Percentiles rank a stretch among this genome's conserved stretches.
These are phyloP conservation scores for Clonostachys sp. DNA, from an alignment of 2,329 filamentous ascomycete genomes.

Conservation along the genomic window DNA sequence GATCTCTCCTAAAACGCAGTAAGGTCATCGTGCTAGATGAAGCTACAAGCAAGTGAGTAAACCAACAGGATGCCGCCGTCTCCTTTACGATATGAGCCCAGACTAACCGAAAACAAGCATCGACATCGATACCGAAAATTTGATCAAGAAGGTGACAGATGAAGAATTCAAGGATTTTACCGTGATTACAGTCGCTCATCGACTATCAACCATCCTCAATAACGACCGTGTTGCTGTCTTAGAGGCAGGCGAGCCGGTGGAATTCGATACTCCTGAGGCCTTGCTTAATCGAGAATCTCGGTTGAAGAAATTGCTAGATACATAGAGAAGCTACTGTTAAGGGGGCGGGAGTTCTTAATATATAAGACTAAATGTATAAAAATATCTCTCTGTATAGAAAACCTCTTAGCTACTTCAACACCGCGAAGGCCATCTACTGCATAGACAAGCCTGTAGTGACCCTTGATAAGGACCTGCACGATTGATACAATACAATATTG, in stretches of 20 bases:
- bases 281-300: neutral
- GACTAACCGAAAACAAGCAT: slow-evolving; percentile 1
- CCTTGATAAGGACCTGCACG: too few species aligned
- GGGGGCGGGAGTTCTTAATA: too few species aligned
- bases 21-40: slow-evolving; percentile 35
- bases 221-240: slow-evolving; percentile 7
- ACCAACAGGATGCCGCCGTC: neutral
- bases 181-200: slow-evolving; percentile 16
- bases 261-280: slow-evolving; percentile 9
- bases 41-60: slow-evolving; percentile 27
- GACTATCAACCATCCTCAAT: slow-evolving; percentile 6
- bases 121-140: slow-evolving; percentile 29
- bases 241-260: slow-evolving; percentile 10
- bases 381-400: too few species aligned
- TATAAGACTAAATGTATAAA: too few species aligned
- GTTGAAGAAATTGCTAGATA: too few species aligned
- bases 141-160: slow-evolving; percentile 7
- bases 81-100: neutral
- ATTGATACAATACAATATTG: too few species aligned
- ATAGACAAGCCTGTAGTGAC: too few species aligned
- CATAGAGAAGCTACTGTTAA: too few species aligned
- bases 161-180: slow-evolving; percentile 13
- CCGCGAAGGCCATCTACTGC: too few species aligned
- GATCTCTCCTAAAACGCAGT: slow-evolving; percentile 32
- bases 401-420: too few species aligned